These are phyloP conservation scores for Arxiozyma heterogenica DNA, from an alignment of 1,139 yeast species.

Conservation along the genomic window DNA sequence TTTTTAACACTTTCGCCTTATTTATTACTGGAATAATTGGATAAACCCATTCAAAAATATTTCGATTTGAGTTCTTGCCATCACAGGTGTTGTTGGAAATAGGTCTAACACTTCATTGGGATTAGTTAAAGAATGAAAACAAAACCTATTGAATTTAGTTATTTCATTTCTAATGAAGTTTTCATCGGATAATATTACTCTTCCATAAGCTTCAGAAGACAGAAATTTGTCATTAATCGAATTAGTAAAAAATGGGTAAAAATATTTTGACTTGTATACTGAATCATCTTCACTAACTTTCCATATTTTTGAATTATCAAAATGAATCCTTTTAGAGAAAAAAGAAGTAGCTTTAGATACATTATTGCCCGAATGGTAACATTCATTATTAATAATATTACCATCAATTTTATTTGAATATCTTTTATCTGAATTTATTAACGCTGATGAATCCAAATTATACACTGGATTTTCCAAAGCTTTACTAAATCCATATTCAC, in stretches of 20 bases:
- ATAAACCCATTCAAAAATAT: slow-evolving; percentile 18
- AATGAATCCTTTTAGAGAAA: background rate
- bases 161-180: slow-evolving; percentile 17
- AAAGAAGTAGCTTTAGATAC: background rate
- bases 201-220: slow-evolving; percentile 10
- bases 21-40: slow-evolving; percentile 22
- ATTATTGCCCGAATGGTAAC: background rate
- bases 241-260: slow-evolving; percentile 20
- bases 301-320: slow-evolving; percentile 2
- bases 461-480: background rate
- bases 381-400: background rate
- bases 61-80: slow-evolving; percentile 14
- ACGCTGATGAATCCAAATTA: background rate
- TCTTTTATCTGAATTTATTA: background rate
- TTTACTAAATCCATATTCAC: slow-evolving; percentile 19
- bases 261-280: slow-evolving; percentile 17
- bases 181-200: slow-evolving; percentile 3
- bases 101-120: slow-evolving; percentile 13
- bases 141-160: slow-evolving; percentile 14
- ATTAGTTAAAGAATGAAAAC: slow-evolving; percentile 6
- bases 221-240: slow-evolving; percentile 18
- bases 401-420: background rate
- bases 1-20: slow-evolving; percentile 5
- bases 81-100: slow-evolving; percentile 12
- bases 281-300: slow-evolving; percentile 5